Percentiles rank a stretch among this genome's conserved stretches.
Conservation (phyloP, 2,329 filamentous ascomycete genomes). For the Penicillium occitanis region DNA sequence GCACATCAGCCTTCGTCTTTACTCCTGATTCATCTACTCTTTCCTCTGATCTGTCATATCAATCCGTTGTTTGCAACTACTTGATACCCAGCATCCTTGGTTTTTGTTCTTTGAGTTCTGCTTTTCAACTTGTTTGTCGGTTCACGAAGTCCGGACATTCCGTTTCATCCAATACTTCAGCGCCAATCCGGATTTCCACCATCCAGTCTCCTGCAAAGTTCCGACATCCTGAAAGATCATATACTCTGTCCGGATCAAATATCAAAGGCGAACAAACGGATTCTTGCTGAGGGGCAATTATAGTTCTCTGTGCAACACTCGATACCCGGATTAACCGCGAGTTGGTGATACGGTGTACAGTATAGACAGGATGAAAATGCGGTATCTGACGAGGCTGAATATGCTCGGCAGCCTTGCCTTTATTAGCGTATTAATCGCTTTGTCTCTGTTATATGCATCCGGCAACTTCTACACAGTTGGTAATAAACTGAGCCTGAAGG, state of each 20-base stretch:
- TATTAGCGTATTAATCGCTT: conserved; percentile 11
- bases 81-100: not conserved
- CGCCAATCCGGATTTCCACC: not conserved
- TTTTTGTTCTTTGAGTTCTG: not conserved
- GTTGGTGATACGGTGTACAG: not conserved
- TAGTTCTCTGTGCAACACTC: conserved; percentile 1
- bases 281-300: not conserved
- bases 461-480: conserved; percentile 31
- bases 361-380: conserved; percentile 10
- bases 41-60: not conserved
- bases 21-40: not conserved
- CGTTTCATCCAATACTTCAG: not conserved
- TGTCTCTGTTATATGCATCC: conserved; percentile 18
- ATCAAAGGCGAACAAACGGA: not conserved
- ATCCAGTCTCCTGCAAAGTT: not conserved
- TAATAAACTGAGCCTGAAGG: conserved; percentile 10
- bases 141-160: not conserved
- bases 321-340: not conserved
- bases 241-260: not conserved
- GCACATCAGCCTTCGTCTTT: not conserved
- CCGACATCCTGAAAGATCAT: no score
- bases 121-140: not conserved
- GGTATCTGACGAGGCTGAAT: conserved; percentile 15
- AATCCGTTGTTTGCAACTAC: not conserved
- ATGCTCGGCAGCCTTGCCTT: conserved; percentile 18